Percentiles rank a stretch among this genome's conserved stretches.
phyloP scores from a whole-genome alignment of 805 yeast species.

The Candida nonsorbophila region DNA sequence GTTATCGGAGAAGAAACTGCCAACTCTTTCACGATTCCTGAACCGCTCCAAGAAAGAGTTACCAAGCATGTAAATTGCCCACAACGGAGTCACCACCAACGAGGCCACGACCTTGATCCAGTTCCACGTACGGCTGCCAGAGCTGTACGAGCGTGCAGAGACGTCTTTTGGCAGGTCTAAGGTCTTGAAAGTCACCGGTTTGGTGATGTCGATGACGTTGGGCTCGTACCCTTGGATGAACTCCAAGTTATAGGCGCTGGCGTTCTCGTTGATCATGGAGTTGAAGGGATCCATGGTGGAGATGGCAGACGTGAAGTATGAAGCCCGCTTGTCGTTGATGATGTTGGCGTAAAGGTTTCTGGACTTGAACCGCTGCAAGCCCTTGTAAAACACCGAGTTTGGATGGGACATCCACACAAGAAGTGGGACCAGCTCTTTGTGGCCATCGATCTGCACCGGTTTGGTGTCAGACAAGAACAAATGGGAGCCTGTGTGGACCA shows the following conservation, averaged over 20 bases:
- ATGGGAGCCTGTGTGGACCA: constrained; percentile 73
- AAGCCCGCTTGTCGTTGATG: constrained; percentile 73
- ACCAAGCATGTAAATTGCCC: constrained; percentile 54
- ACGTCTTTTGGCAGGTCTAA: constrained; percentile 1
- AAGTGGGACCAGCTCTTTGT: constrained; percentile 46
- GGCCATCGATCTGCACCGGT: constrained; percentile 8
- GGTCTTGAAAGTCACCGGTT: constrained; percentile 29
- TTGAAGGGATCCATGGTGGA: constrained; percentile 56
- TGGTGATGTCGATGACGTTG: constrained; percentile 46
- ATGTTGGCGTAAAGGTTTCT: constrained; percentile 67
- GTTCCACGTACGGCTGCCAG: constrained; percentile 27
- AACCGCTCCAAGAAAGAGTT: constrained; percentile 32
- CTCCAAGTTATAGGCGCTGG: constrained; percentile 32
- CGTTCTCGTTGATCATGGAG: constrained; percentile 38
- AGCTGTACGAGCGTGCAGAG: constrained; percentile 22
- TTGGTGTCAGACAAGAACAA: constrained; percentile 44
- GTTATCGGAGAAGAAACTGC: constrained; percentile 21
- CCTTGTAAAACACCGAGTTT: constrained; percentile 53
- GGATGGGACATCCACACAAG: constrained; percentile 62
- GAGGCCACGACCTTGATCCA: constrained; percentile 47
- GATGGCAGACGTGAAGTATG: constrained; percentile 80
- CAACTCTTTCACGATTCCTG: constrained; percentile 22
- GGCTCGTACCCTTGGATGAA: constrained; percentile 53
- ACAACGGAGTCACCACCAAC: constrained; percentile 54
- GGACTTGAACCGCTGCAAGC: constrained; percentile 47